These are phyloP conservation scores for Gomphus bonarii DNA, from an alignment of 1,284 basidiomycete genomes.

Conservation along the genomic window DNA sequence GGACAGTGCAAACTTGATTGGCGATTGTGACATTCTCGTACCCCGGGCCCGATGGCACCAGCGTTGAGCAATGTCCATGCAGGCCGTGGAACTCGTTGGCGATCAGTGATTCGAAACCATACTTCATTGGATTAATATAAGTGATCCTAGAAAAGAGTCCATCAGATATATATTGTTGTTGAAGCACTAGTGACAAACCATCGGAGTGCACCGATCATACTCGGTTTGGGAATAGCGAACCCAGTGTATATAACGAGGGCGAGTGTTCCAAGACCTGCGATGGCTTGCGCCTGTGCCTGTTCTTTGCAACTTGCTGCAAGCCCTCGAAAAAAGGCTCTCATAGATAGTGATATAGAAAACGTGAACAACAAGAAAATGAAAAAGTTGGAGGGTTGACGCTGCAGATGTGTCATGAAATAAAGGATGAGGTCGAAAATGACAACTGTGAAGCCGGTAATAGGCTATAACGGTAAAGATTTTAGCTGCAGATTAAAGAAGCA, in stretches of 20 bases:
- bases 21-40: constrained; percentile 40
- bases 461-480: constrained; percentile 17
- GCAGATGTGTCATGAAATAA: constrained; percentile 58
- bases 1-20: constrained; percentile 54
- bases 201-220: constrained; percentile 51
- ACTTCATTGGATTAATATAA: constrained; percentile 29
- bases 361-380: constrained; percentile 54
- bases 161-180: not conserved
- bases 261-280: constrained; percentile 48
- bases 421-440: constrained; percentile 44
- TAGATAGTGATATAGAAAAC: constrained; percentile 50
- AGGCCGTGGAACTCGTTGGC: constrained; percentile 48
- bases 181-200: constrained; percentile 48
- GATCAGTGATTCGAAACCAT: constrained; percentile 42
- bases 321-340: constrained; percentile 53
- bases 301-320: constrained; percentile 44
- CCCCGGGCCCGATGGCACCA: constrained; percentile 39
- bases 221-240: constrained; percentile 60
- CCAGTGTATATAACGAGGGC: constrained; percentile 55
- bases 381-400: constrained; percentile 45
- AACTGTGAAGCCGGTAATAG: constrained; percentile 46
- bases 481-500: not conserved
- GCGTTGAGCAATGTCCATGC: constrained; percentile 27
- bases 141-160: constrained; percentile 15
- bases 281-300: constrained; percentile 45